Base-by-base conservation (phyloP, 257 asterid species). In the Salvia splendens region DNA sequence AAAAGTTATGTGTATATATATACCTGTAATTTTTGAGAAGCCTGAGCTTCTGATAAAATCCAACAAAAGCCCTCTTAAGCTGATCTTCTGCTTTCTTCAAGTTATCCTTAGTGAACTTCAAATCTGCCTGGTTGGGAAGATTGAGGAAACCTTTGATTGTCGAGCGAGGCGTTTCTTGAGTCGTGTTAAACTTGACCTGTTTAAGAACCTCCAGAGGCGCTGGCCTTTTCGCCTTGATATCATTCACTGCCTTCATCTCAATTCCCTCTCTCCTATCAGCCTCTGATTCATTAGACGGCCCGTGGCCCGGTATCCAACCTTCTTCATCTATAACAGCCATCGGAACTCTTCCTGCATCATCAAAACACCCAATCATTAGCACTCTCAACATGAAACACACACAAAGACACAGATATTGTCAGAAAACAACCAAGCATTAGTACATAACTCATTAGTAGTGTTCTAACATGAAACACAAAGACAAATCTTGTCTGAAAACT, bases 11-110 rank as follows among this genome's bases (percentile, higher is more conserved):
- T n/a, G n/a, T n/a, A n/a, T n/a, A n/a, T 46, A 12, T 36, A 10
- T 45, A 82, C 88, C 88, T 69, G 79, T 75, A 83, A 73, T 69
- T 84, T 74, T 85, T 83, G 0, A 83, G 75, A 43, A 46, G 84
- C 76, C 81, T 73, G 33, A 85, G 81, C 74, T 81, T 81, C 24
- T 73, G 78, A 56, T 83, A 77, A 74, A 83, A 85, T 35, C 70
- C 84, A 6, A 81, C 75, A 5, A 85, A 79, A 64, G 87, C 89
- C 51, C 46, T 71, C 71, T 66, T 81, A 38, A 85, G 78, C 30
- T 73, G 81, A 41, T 61, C 75, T 72, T 83, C 87, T 0, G 80
- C 80, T 63, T 76, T 78, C 81, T 50, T 81, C 79, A 83, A 61
- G 64, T 79, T 81, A 9, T 75, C 81, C 64, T 64, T 68, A 35